phyloP scores from a whole-genome alignment of 1,139 yeast species.

The Nadsonia commutata region DNA sequence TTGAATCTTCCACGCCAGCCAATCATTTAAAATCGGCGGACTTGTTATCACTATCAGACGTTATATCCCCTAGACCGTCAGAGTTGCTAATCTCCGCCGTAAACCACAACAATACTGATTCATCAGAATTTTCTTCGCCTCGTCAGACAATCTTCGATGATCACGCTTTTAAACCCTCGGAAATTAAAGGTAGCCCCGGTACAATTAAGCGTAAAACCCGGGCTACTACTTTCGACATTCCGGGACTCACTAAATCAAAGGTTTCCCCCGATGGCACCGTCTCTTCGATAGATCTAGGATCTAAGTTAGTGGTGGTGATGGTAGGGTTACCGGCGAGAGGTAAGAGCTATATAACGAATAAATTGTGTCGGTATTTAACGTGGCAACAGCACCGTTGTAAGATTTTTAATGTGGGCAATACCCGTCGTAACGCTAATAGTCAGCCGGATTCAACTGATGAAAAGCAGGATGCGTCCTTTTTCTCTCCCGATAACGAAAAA shows the following conservation, averaged over 20 bases:
- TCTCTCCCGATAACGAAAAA: constrained; percentile 61
- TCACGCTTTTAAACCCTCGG: too few relatives aligned
- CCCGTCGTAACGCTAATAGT: constrained; percentile 51
- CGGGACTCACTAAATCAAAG: constrained; percentile 79
- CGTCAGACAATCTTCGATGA: too few relatives aligned
- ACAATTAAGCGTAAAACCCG: constrained; percentile 11
- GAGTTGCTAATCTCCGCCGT: too few relatives aligned
- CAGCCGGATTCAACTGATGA: constrained; percentile 8
- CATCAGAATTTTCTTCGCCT: too few relatives aligned
- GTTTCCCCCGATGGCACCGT: constrained; percentile 74
- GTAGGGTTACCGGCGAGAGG: constrained; percentile 92
- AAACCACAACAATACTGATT: too few relatives aligned
- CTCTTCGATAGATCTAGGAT: constrained; percentile 56
- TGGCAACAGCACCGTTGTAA: constrained; percentile 86
- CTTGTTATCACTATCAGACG: too few relatives aligned
- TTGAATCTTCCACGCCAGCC: too few relatives aligned
- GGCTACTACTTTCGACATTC: constrained; percentile 78
- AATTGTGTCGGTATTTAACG: constrained; percentile 71
- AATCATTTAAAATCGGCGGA: too few relatives aligned
- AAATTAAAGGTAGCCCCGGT: too few relatives aligned
- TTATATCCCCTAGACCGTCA: too few relatives aligned
- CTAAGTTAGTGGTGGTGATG: constrained; percentile 84
- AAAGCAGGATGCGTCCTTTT: constrained; percentile 64
- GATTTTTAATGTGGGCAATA: constrained; percentile 88
- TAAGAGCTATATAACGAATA: constrained; percentile 82